Evolutionary conservation across 2,329 filamentous ascomycete genomes (phyloP), one percentile per base, ranked within the genome.

Genomic region (Cordyceps farinosa): DNA sequence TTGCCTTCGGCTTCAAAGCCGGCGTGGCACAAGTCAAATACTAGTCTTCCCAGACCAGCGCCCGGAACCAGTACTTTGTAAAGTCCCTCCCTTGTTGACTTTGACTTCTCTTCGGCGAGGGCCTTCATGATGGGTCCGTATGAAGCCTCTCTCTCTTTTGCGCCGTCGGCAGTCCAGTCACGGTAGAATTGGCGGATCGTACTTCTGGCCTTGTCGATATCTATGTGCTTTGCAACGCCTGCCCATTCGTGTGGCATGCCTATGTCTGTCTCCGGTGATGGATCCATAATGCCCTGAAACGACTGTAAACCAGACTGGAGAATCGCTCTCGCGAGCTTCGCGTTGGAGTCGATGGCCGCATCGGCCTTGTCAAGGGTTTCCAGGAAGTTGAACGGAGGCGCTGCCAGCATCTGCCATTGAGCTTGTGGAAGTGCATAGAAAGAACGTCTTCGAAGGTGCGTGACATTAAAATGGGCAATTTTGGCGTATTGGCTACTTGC

Each of bases 141-240:
- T 71, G 90, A 92, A 3, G 86, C 86, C n/a, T 85, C 80, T 45
- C 95, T 82, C 78, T 99, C 96, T 0, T 75, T 72, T 3, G 78
- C 80, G 0, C 94, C 95, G 70, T 90, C 92, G 1, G 80, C 83
- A 30, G 91, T 92, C 95, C 96, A 99, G 75, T 99, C 95, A 17
- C 95, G 88, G 75, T 93, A 98, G 74, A 98, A 91, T 72, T 99
- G 95, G 11, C 94, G 87, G 58, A 99, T 83, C 1, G 93, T 98
- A 70, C 92, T 96, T 66, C 92, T 86, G 2, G 94, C 93, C 76
- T 98, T 99, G 73, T 96, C 92, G 60, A 96, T 80, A 71, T 98
- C 94, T 29, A 80, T 80, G 32, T 86, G 77, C 50, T 88, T 93
- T 15, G 92, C 90, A 38, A 85, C 81, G 5, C 86, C 87, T 27